Evolutionary conservation across 2,329 filamentous ascomycete genomes (phyloP), one percentile per base, ranked within the genome.

Genomic region (Cordyceps sp.): DNA sequence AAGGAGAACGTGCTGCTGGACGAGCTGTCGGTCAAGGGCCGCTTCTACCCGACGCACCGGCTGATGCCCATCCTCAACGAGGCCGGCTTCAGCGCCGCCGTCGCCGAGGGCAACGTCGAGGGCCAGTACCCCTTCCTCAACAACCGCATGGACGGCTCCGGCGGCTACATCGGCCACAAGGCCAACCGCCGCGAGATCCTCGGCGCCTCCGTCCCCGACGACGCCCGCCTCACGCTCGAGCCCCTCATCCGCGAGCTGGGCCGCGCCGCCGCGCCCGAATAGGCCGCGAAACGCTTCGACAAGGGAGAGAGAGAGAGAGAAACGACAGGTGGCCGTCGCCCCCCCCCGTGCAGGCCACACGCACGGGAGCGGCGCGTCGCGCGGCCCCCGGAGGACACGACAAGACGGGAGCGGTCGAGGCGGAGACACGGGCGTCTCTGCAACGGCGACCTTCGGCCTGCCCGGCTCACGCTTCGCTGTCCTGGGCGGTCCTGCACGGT

Each of bases 1-100:
- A 54, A 53, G 38, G 61, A 65, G 36, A 60, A 62, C 39, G 48
- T 53, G n/a, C 51, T 57, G 28, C 45, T 68, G 15, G 57, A 61
- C 37, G 66, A 70, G 42, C 44, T 46, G 12, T 54, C 55, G 16
- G 55, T 73, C 31, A 55, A 58, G 35, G 69, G 69, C 31, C 57
- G 69, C n/a, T 72, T 72, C 50, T 73, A 73, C 49, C 62, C 68
- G 13, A 64, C 64, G n/a, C 50, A 60, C 35, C 55, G 59, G 36
- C 53, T 73, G 23, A 62, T 69, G 48, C 57, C 58, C 13, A 58
- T 70, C 33, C 50, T 71, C 33, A 55, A 64, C 26, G 52, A 53
- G 9, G 44, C 42, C 2, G 48, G 46, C 5, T 59, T 58, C 36
- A 47, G 59, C 26, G 46, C 47, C 5, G 52, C 55, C 13, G 38